Evolutionary conservation across 495 filamentous ascomycete species (phyloP).

Genomic region (Penicillium argentinense): DNA sequence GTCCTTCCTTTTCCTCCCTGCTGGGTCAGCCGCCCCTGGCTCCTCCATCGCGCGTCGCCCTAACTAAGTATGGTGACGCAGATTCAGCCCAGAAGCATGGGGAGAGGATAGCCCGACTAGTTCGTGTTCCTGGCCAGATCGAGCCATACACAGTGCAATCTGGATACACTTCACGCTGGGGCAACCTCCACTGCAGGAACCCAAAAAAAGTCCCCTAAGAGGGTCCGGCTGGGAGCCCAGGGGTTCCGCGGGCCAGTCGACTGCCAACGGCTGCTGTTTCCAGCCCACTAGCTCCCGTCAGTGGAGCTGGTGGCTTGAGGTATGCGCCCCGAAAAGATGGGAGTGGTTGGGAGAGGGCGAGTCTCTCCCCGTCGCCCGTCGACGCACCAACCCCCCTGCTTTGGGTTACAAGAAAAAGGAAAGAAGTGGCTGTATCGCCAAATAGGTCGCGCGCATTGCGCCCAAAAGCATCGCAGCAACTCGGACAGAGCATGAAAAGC

Average conservation of each 20-base stretch:
- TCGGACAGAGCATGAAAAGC: neutral
- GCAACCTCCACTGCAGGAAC: constrained; percentile 9
- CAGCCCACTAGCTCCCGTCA: constrained; percentile 14
- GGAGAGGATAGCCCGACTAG: neutral
- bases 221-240: constrained; percentile 11
- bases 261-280: constrained; percentile 13
- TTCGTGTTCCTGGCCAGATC: constrained; percentile 10
- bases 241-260: constrained; percentile 24
- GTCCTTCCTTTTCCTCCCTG: constrained; percentile 19
- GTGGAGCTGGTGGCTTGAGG: constrained; percentile 13
- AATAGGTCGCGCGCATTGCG: neutral
- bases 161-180: constrained; percentile 10
- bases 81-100: constrained; percentile 4
- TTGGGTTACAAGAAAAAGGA: neutral
- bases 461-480: constrained; percentile 5
- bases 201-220: neutral
- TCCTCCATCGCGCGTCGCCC: neutral
- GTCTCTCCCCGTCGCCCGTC: no score
- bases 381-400: neutral
- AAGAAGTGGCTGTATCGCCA: constrained; percentile 1
- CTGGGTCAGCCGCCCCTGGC: constrained; percentile 22
- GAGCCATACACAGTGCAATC: constrained; percentile 20
- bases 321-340: constrained; percentile 1
- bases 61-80: neutral
- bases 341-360: constrained; percentile 8